A percentile compares a stretch with the other conserved stretches of the same genome.
Conservation (phyloP, 441 rosid genomes). For the Macaranga tanarius region DNA sequence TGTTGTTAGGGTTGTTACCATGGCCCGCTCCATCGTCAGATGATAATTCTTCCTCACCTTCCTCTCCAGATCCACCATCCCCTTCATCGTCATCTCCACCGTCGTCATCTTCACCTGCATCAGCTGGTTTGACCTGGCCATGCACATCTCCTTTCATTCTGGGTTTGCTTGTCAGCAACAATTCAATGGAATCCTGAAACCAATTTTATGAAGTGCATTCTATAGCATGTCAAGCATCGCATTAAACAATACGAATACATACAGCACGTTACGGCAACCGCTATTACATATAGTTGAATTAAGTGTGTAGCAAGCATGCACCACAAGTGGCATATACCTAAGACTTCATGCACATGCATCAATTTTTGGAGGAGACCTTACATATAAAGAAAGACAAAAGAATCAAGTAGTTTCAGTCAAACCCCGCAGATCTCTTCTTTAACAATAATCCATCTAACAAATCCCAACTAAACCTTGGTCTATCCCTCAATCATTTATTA, state of each 20-base stretch:
- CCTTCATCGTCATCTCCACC: constrained; percentile 40
- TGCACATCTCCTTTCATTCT: constrained; percentile 30
- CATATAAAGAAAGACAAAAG: background rate
- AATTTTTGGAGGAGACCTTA: background rate
- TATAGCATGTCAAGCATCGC: background rate
- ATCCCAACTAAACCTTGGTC: background rate
- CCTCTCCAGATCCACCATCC: constrained; percentile 44
- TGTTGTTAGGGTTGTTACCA: constrained; percentile 32
- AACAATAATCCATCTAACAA: background rate
- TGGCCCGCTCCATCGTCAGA: constrained; percentile 46
- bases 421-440: background rate
- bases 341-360: background rate
- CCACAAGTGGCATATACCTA: background rate
- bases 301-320: no score
- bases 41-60: constrained; percentile 55
- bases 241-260: no score
- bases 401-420: background rate
- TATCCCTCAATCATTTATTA: no score
- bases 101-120: constrained; percentile 55
- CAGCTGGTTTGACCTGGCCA: constrained; percentile 36
- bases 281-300: no score
- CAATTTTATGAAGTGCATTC: constrained; percentile 18
- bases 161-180: constrained; percentile 25
- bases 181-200: constrained; percentile 26
- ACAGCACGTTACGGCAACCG: no score